Evolutionary conservation across 2,329 filamentous ascomycete genomes (phyloP), one percentile per base, ranked within the genome.

Genomic region (Hypomyces rosellus): DNA sequence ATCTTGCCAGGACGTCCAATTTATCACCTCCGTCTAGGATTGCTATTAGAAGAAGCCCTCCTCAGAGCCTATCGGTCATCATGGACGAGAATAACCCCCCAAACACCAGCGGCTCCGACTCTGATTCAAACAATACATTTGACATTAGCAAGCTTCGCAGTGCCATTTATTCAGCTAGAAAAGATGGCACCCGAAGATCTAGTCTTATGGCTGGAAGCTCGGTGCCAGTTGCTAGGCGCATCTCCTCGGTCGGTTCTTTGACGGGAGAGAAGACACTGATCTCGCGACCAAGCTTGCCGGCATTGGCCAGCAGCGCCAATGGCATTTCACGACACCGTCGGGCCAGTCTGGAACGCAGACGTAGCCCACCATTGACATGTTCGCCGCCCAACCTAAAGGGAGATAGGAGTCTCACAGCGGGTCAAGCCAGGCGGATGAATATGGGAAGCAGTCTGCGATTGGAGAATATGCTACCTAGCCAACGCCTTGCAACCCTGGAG

Each of bases 341-440:
- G 37, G 71, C 70, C 53, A 78, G 75, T 53, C 62, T 70, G 2
- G 77, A 80, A 62, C 69, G 75, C 44, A 70, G 75, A 34, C 69
- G 72, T 46, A 78, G 75, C 53, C 77, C 78, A 12, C 78, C 79
- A 13, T 72, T 81, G 57, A 63, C 69, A 34, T 81, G 76, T 63
- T 76, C 76, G 34, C 73, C 78, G 2, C 66, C 70, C 2, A 71
- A 76, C 18, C 58, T 57, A 49, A 67, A 62, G 46, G 54, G 61
- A 14, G 65, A 70, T 20, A 65, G 68, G 52, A 62, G 66, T 3
- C 69, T 82, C 54, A 81, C 77, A 11, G 67, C 74, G 1, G 77
- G 77, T 2, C 78, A 82, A 59, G 79, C 78, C 18, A 66, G 79
- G 47, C 71, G 79, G 42, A 81, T 82, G 78, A 77, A 80, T 56